These are phyloP conservation scores for Vanrija sp. DNA, from an alignment of 1,284 basidiomycete species.

Conservation along the genomic window DNA sequence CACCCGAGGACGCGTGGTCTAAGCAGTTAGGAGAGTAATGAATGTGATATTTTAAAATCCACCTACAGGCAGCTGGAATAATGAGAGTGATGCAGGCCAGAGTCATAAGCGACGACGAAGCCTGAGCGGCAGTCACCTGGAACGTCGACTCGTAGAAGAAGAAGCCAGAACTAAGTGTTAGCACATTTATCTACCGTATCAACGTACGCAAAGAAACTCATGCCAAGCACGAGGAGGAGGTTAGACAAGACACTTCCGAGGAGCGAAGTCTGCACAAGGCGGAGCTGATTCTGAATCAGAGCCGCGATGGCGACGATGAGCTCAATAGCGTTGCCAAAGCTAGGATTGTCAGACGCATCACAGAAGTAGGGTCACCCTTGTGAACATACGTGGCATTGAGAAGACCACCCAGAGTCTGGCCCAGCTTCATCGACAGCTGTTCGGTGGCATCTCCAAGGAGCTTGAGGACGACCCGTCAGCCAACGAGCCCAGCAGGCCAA, in stretches of 20 bases:
- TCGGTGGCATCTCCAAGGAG: conserved; percentile 73
- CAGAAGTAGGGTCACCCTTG: background rate
- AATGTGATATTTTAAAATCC: background rate
- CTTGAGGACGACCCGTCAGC: conserved; percentile 11
- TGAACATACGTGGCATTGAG: conserved; percentile 70
- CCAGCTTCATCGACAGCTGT: conserved; percentile 72
- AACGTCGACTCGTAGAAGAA: conserved; percentile 67
- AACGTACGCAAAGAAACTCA: conserved; percentile 72
- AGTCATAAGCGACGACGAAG: conserved; percentile 74
- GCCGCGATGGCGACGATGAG: conserved; percentile 86
- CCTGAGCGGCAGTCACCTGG: conserved; percentile 77
- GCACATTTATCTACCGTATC: conserved; percentile 31
- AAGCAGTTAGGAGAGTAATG: conserved; percentile 4
- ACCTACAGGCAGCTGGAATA: conserved; percentile 78
- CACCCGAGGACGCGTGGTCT: conserved; percentile 32
- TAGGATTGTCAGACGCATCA: conserved; percentile 5
- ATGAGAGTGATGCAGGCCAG: conserved; percentile 83
- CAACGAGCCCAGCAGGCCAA: background rate
- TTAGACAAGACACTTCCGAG: conserved; percentile 70
- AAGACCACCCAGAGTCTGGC: conserved; percentile 76
- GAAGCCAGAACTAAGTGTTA: conserved; percentile 53
- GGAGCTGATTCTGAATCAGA: conserved; percentile 72
- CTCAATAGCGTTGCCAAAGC: conserved; percentile 54
- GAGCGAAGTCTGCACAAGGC: conserved; percentile 78
- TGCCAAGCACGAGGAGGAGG: conserved; percentile 78